Evolutionary conservation across 2,329 filamentous ascomycete species (phyloP).

Genomic region (Aspergillus chevalieri): DNA sequence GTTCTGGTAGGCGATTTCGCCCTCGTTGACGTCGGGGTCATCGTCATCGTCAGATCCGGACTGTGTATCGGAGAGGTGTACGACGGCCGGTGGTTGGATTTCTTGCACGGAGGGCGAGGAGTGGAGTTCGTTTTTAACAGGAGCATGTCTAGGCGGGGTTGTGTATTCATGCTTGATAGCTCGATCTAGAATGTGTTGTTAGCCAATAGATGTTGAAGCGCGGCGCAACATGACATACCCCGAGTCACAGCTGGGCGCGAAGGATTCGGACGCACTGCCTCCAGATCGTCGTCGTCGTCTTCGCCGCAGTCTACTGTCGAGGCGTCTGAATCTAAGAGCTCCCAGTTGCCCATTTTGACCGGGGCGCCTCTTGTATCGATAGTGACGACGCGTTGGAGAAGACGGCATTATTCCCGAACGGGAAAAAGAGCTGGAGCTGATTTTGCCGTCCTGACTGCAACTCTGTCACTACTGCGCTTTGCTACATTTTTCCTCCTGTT

Average conservation of each 20-base stretch:
- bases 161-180: not conserved
- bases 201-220: not conserved
- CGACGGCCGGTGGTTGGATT: conserved; percentile 2
- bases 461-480: not conserved
- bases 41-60: conserved; percentile 16
- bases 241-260: conserved; percentile 1
- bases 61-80: conserved; percentile 12
- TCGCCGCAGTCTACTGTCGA: conserved; percentile 24
- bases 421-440: conserved; percentile 17
- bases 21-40: conserved; percentile 32
- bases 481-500: not conserved
- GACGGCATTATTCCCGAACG: conserved; percentile 10
- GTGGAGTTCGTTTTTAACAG: conserved; percentile 6
- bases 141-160: not conserved
- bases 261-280: conserved; percentile 27
- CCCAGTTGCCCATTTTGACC: conserved; percentile 10
- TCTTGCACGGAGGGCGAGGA: conserved; percentile 4
- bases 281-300: conserved; percentile 43
- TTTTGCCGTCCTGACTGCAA: not conserved
- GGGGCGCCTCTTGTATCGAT: too few species aligned
- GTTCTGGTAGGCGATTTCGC: conserved; percentile 50
- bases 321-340: conserved; percentile 19
- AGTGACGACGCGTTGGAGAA: not conserved
- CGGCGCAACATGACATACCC: conserved; percentile 8
- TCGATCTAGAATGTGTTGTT: not conserved